Evolutionary conservation across 1,139 yeast species (phyloP), one percentile per base, ranked within the genome.

Genomic region (Blastobotrys serpentis): DNA sequence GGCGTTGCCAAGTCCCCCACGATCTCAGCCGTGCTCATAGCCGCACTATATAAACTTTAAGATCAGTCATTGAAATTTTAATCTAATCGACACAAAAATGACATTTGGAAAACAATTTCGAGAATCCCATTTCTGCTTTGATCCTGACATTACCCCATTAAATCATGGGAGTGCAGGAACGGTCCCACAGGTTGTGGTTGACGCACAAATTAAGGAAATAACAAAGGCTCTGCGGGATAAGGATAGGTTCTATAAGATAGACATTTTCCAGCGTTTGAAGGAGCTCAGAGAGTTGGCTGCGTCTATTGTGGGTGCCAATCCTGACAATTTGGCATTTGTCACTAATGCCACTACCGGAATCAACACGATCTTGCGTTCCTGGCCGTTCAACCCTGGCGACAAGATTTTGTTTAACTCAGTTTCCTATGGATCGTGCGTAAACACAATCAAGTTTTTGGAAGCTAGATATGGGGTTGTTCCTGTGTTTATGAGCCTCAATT

Each of bases 301-400:
- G 0, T 57, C 68, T 18, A 49, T 77, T 3, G 62, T 81, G 32
- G 70, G 76, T 42, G 70, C 76, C 47, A 78, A 76, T 46, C 46
- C 50, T 10, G 68, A 66, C 42, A 69, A 72, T 55, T 57, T 81
- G 50, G 84, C 78, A 0, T 62, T 81, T 32, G 76, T 76, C 1
- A 65, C 71, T 10, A 84, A 83, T 59, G 86, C 88, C 2, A 81
- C 88, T 2, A 67, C 76, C 4, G 87, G 82, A 1, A 73, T 80
- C 43, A 82, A 83, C 60, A 69, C 81, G 0, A 74, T 83, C 1
- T 68, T 83, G 49, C 67, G 87, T 53, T 77, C 83, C 34, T 70
- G 68, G 43, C 78, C 78, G 1, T 78, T 81, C 59, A 47, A 65
- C 6, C 66, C 71, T 46, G 82, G 81, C n/a, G 89, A 84, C 57